phyloP scores from a whole-genome alignment of 2,329 filamentous ascomycete species.

The Calonectria montana region DNA sequence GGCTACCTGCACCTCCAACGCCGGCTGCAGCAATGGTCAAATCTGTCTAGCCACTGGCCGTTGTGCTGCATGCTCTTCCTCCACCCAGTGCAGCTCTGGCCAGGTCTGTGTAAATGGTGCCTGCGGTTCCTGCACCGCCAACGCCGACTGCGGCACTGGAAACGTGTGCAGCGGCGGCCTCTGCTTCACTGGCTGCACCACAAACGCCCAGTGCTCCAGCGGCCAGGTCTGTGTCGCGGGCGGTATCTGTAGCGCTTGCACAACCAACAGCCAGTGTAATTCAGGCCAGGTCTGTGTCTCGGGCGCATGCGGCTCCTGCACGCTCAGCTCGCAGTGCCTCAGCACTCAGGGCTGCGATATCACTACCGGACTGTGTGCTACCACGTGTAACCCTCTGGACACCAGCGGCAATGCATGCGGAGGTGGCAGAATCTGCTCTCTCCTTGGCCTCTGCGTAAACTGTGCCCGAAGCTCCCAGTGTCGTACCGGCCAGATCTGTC shows the following conservation, averaged over 20 bases:
- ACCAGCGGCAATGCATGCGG: constrained; percentile 9
- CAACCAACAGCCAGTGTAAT: constrained; percentile 20
- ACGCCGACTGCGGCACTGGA: background rate
- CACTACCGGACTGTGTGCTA: constrained; percentile 1
- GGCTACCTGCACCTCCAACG: constrained; percentile 14
- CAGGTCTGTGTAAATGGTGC: constrained; percentile 3
- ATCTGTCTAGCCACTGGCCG: constrained; percentile 14
- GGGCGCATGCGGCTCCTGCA: constrained; percentile 1
- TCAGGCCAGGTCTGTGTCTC: constrained; percentile 6
- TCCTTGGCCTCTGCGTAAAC: constrained; percentile 12
- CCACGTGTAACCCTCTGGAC: background rate
- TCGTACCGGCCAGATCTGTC: constrained; percentile 5
- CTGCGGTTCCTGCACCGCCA: constrained; percentile 1
- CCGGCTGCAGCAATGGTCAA: constrained; percentile 20
- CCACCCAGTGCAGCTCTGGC: constrained; percentile 13
- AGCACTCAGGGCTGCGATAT: constrained; percentile 8
- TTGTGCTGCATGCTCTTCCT: constrained; percentile 12
- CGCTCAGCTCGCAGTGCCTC: constrained; percentile 9
- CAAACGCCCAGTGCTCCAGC: constrained; percentile 12
- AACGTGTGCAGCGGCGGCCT: constrained; percentile 15
- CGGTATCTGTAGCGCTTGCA: constrained; percentile 10
- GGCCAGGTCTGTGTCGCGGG: background rate
- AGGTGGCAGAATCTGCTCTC: constrained; percentile 3
- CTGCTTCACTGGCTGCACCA: constrained; percentile 9
- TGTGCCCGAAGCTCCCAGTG: constrained; percentile 14